Evolutionary conservation across 1,284 basidiomycete species (phyloP).

Genomic region (Xerocomus minutiporus): DNA sequence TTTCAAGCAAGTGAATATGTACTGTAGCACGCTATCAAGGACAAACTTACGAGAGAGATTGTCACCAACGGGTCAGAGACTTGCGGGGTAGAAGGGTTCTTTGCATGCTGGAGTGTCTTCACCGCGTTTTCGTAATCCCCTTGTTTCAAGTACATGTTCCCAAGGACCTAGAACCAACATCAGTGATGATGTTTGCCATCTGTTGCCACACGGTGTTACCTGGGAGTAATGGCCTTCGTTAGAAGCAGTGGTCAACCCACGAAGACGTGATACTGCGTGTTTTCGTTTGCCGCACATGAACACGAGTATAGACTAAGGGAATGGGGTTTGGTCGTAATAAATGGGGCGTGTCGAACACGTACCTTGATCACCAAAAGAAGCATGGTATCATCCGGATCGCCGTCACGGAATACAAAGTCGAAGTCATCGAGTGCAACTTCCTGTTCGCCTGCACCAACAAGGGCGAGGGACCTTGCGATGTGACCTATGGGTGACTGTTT

Average conservation of each 20-base stretch:
- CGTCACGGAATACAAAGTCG: neutral
- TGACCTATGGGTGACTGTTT: slow-evolving; percentile 1
- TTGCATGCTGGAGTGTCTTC: too few species aligned
- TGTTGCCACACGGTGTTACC: neutral
- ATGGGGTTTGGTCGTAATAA: neutral
- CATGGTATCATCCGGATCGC: neutral
- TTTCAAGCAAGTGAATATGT: too few species aligned
- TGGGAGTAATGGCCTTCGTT: neutral
- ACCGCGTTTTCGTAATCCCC: neutral
- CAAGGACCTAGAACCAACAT: slow-evolving; percentile 1
- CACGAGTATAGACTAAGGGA: neutral
- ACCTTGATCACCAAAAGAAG: slow-evolving; percentile 5
- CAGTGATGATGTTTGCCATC: neutral
- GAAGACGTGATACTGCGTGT: slow-evolving; percentile 2
- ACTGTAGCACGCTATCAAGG: too few species aligned
- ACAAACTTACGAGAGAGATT: too few species aligned
- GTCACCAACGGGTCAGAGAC: too few species aligned
- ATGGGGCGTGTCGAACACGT: neutral
- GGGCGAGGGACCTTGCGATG: slow-evolving; percentile 1
- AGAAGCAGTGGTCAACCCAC: neutral
- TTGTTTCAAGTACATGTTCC: slow-evolving; percentile 2
- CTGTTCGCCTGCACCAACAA: too few species aligned
- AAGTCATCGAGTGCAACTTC: too few species aligned
- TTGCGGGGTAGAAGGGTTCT: too few species aligned
- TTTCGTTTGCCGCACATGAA: neutral